Conservation (phyloP, 2,329 filamentous ascomycete species). For the Fusarium camptoceras region DNA sequence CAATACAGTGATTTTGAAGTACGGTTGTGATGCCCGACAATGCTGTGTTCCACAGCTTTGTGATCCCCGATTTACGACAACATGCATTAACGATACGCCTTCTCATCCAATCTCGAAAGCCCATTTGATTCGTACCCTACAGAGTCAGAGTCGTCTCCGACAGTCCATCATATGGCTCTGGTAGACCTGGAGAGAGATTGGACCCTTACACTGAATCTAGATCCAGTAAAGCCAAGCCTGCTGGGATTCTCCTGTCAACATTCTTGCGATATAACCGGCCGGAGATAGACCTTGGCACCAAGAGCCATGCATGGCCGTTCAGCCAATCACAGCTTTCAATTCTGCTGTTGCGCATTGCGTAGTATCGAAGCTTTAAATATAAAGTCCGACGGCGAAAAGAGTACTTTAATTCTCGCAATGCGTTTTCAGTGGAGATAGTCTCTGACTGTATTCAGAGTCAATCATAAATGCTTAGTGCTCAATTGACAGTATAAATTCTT, state of each 20-base stretch:
- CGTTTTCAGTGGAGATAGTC: background rate
- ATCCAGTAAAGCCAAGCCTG: too few relatives aligned
- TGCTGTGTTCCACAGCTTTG: background rate
- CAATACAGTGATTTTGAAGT: background rate
- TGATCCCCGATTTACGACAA: background rate
- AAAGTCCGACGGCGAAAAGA: background rate
- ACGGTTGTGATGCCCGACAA: background rate
- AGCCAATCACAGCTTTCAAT: background rate
- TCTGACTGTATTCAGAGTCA: too few relatives aligned
- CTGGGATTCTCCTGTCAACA: too few relatives aligned
- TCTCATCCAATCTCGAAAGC: too few relatives aligned
- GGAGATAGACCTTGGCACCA: background rate
- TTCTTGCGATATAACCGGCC: too few relatives aligned
- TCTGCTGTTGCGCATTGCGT: too few relatives aligned
- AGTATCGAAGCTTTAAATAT: background rate
- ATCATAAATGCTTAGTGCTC: background rate
- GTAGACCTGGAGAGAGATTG: too few relatives aligned
- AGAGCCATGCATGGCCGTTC: background rate
- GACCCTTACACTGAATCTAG: too few relatives aligned
- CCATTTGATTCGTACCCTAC: too few relatives aligned
- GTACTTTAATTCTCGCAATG: background rate
- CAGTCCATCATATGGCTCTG: too few relatives aligned
- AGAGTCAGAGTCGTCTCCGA: too few relatives aligned
- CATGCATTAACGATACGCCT: background rate
- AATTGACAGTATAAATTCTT: background rate